phyloP scores from a whole-genome alignment of 108 stramenopile genomes.

The Cyclotella cryptica region DNA sequence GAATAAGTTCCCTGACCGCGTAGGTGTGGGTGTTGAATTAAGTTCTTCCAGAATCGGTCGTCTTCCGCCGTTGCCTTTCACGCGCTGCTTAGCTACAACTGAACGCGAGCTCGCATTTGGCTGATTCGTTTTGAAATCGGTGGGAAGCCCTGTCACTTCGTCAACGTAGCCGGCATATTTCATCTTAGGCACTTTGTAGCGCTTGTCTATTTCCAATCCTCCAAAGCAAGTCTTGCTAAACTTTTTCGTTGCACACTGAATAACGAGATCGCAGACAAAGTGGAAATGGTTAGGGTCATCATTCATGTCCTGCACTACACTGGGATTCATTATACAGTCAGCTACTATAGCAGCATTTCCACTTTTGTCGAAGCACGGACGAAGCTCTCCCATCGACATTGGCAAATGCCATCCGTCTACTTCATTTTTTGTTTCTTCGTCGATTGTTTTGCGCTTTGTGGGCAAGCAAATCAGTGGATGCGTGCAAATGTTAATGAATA shows the following conservation, averaged over 20 bases:
- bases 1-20: background rate
- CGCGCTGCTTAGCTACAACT: conserved; percentile 40
- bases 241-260: conserved; percentile 43
- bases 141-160: conserved; percentile 25
- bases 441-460: conserved; percentile 32
- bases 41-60: conserved; percentile 39
- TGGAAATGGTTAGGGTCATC: conserved; percentile 30
- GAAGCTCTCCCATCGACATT: conserved; percentile 52
- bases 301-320: conserved; percentile 37
- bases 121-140: background rate
- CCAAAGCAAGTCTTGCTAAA: conserved; percentile 40
- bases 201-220: conserved; percentile 28
- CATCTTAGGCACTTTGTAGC: conserved; percentile 53
- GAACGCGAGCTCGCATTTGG: background rate
- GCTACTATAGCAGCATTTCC: conserved; percentile 22
- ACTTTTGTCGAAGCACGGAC: conserved; percentile 36
- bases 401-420: conserved; percentile 50
- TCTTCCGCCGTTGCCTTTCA: conserved; percentile 40
- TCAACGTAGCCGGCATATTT: conserved; percentile 51
- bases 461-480: conserved; percentile 44
- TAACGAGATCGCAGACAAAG: conserved; percentile 42
- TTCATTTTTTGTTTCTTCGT: conserved; percentile 38
- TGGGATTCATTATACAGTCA: conserved; percentile 41
- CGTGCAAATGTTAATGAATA: conserved; percentile 51
- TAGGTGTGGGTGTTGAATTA: background rate